Evolutionary conservation across 768 basidiomycete genomes (phyloP).

Genomic region (Mycena chlorophos): DNA sequence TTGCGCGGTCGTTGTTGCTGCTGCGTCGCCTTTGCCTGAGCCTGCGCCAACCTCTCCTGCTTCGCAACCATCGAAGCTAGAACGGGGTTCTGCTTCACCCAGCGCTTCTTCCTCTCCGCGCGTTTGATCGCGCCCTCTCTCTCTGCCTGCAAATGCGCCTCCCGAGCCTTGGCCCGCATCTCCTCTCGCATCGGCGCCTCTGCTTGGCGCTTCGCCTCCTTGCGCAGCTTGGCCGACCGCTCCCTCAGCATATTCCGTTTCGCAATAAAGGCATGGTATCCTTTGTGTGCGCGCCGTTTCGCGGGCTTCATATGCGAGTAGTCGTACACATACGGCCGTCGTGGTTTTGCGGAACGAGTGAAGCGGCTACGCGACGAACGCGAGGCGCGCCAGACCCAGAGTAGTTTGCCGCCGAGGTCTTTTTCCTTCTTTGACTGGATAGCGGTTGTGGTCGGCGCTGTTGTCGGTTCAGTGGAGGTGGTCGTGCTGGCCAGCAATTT

Average conservation of each 20-base stretch:
- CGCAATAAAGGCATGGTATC: slow-evolving; percentile 8
- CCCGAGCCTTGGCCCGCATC: background rate
- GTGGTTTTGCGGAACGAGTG: background rate
- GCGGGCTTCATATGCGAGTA: slow-evolving; percentile 21
- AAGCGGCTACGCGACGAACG: background rate
- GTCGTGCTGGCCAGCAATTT: too few species aligned
- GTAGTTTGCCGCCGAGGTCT: background rate
- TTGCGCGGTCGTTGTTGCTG: too few species aligned
- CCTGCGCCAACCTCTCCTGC: background rate
- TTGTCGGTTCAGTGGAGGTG: background rate
- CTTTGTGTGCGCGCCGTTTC: slow-evolving; percentile 17
- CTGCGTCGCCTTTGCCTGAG: background rate
- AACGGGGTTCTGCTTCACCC: slow-evolving; percentile 8
- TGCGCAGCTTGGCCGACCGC: background rate
- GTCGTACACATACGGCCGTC: slow-evolving; percentile 13
- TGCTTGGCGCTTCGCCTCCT: background rate
- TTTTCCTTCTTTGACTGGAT: background rate
- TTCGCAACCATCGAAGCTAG: background rate
- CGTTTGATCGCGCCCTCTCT: background rate
- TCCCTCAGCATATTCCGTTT: slow-evolving; percentile 4
- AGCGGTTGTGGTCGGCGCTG: background rate
- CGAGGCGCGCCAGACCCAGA: slow-evolving; percentile 16
- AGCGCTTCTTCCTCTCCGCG: slow-evolving; percentile 6
- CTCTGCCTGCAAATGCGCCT: slow-evolving; percentile 11
- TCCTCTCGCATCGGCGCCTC: background rate